These are phyloP conservation scores for Crucihimalaya himalaica DNA, from an alignment of 345 rosid species.

Conservation along the genomic window DNA sequence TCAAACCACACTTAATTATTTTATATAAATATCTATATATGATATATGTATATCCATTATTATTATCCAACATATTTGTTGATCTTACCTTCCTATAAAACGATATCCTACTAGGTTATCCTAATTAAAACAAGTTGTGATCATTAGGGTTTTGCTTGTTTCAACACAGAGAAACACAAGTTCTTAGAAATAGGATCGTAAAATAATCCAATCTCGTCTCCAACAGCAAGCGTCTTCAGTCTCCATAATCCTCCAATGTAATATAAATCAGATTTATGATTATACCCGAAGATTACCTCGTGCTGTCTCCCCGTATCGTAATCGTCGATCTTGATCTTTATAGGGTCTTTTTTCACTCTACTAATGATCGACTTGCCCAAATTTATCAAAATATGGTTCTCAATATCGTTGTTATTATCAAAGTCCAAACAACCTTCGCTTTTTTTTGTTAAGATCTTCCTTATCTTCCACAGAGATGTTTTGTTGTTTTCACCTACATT, in stretches of 20 bases:
- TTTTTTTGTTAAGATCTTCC: conserved; percentile 12
- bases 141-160: conserved; percentile 6
- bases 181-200: conserved; percentile 21
- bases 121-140: neutral
- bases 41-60: neutral
- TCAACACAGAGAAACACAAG: conserved; percentile 23
- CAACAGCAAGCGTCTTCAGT: conserved; percentile 8
- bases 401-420: conserved; percentile 18
- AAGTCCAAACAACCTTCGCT: conserved; percentile 8
- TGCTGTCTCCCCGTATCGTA: conserved; percentile 12
- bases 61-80: neutral
- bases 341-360: neutral
- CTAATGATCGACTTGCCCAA: neutral
- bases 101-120: neutral
- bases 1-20: neutral
- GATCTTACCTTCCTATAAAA: too few species aligned
- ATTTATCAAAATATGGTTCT: conserved; percentile 1
- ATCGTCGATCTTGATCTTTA: conserved; percentile 25
- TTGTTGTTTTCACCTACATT: conserved; percentile 7
- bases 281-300: neutral
- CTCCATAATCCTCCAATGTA: conserved; percentile 9
- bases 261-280: conserved; percentile 3
- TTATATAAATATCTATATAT: neutral
- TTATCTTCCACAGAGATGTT: conserved; percentile 24
- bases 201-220: conserved; percentile 27